A percentile compares a stretch with the other conserved stretches of the same genome.
These are phyloP conservation scores for Sporothrix inflata DNA, from an alignment of 2,329 filamentous ascomycete genomes.

Conservation along the genomic window DNA sequence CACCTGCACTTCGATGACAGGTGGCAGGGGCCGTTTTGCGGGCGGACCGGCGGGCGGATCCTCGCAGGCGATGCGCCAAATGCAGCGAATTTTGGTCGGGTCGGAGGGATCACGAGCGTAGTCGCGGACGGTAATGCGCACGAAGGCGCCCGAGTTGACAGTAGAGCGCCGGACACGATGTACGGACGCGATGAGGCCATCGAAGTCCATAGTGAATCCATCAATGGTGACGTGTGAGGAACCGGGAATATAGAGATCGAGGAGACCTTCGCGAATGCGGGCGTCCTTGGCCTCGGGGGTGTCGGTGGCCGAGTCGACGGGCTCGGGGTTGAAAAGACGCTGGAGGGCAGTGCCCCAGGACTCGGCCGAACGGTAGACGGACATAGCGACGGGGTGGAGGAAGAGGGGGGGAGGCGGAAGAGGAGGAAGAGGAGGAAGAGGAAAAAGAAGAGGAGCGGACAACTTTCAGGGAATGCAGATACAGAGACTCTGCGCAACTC, in stretches of 20 bases:
- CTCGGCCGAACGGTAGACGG: conserved; percentile 71
- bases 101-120: conserved; percentile 63
- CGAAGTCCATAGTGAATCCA: conserved; percentile 25
- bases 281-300: conserved; percentile 6
- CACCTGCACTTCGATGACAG: conserved; percentile 26
- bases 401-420: not conserved
- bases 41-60: conserved; percentile 16
- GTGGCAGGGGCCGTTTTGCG: conserved; percentile 41
- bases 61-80: conserved; percentile 55
- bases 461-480: not conserved
- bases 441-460: no score
- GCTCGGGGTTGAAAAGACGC: conserved; percentile 25
- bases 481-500: not conserved
- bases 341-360: conserved; percentile 53
- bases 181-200: conserved; percentile 58
- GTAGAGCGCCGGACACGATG: conserved; percentile 59
- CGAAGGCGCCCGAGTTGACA: conserved; percentile 70
- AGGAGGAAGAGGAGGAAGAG: not conserved
- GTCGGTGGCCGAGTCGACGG: not conserved
- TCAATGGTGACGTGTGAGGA: conserved; percentile 63
- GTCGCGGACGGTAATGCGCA: conserved; percentile 71
- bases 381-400: conserved; percentile 60
- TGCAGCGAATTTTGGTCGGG: conserved; percentile 72
- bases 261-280: conserved; percentile 49
- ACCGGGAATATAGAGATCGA: conserved; percentile 63